Conservation (phyloP, 495 filamentous ascomycete genomes). For the Penicillium nucicola region DNA sequence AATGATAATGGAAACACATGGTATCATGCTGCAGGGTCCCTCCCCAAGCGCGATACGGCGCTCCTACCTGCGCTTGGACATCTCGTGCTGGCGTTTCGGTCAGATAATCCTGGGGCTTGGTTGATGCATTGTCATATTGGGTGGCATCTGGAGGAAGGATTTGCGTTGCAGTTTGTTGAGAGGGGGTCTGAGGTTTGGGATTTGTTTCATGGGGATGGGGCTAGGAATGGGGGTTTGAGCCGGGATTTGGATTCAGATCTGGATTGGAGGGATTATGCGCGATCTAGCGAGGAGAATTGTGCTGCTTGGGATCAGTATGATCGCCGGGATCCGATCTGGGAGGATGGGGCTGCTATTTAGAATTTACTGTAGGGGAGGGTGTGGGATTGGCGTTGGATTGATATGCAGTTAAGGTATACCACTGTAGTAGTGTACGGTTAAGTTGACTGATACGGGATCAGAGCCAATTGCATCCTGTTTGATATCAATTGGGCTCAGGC, state of each 20-base stretch:
- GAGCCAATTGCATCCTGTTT: too few relatives aligned
- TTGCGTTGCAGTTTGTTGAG: constrained; percentile 40
- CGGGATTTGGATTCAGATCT: too few relatives aligned
- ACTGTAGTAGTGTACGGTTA: too few relatives aligned
- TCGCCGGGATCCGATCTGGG: neutral
- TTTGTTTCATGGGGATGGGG: constrained; percentile 16
- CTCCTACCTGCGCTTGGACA: constrained; percentile 35
- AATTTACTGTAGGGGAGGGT: too few relatives aligned
- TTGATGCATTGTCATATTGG: constrained; percentile 49
- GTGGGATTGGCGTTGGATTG: too few relatives aligned
- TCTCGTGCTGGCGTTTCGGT: constrained; percentile 51
- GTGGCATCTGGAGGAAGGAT: constrained; percentile 37
- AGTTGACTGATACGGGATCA: too few relatives aligned
- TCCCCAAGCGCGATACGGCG: constrained; percentile 57
- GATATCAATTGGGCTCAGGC: too few relatives aligned
- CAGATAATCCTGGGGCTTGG: constrained; percentile 46
- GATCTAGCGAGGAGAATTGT: neutral
- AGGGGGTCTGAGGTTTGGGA: constrained; percentile 33
- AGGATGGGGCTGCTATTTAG: neutral
- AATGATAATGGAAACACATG: too few relatives aligned
- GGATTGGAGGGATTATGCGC: neutral
- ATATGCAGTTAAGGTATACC: too few relatives aligned
- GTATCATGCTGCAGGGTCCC: constrained; percentile 13
- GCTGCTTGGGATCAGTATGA: neutral
- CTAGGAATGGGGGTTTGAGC: neutral